Evolutionary conservation across 768 basidiomycete species (phyloP).

Genomic region (Rhizopogon vulgaris): DNA sequence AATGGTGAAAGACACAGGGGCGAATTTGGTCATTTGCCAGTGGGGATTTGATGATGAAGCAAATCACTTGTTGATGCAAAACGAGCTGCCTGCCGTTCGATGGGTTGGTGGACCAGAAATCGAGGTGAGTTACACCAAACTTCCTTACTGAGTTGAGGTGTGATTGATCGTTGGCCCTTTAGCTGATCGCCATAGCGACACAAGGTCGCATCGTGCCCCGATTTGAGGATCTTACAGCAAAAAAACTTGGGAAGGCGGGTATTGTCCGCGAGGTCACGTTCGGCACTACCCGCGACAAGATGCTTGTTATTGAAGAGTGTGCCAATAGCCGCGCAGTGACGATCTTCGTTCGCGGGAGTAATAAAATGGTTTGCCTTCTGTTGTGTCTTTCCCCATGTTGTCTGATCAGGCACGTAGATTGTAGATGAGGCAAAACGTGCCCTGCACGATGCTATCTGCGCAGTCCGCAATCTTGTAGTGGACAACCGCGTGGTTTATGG

Average conservation of each 20-base stretch:
- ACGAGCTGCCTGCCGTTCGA: slow-evolving; percentile 92
- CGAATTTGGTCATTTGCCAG: slow-evolving; percentile 98
- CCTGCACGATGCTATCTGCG: slow-evolving; percentile 95
- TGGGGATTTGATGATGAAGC: slow-evolving; percentile 99
- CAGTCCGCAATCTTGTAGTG: slow-evolving; percentile 89
- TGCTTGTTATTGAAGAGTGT: slow-evolving; percentile 98
- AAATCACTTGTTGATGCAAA: slow-evolving; percentile 96
- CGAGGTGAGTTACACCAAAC: slow-evolving; percentile 52
- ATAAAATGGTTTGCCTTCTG: slow-evolving; percentile 85
- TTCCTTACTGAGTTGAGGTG: not conserved
- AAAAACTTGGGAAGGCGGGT: slow-evolving; percentile 91
- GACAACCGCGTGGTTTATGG: slow-evolving; percentile 98
- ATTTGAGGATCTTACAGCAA: slow-evolving; percentile 89
- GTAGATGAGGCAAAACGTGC: slow-evolving; percentile 99
- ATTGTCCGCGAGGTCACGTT: slow-evolving; percentile 92
- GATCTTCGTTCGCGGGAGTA: slow-evolving; percentile 93
- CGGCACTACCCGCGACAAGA: slow-evolving; percentile 97
- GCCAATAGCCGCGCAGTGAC: slow-evolving; percentile 96
- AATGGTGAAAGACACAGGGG: slow-evolving; percentile 91
- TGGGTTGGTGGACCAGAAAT: slow-evolving; percentile 99
- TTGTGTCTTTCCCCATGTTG: not conserved
- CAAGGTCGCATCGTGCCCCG: slow-evolving; percentile 97
- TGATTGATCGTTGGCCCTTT: not conserved
- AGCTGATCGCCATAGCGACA: slow-evolving; percentile 98
- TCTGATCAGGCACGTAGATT: slow-evolving; percentile 51